Percentiles rank a stretch among this genome's conserved stretches.
Evolutionary conservation across 2,329 filamentous ascomycete species (phyloP).

Genomic region (Colletotrichum ledebouriae): DNA sequence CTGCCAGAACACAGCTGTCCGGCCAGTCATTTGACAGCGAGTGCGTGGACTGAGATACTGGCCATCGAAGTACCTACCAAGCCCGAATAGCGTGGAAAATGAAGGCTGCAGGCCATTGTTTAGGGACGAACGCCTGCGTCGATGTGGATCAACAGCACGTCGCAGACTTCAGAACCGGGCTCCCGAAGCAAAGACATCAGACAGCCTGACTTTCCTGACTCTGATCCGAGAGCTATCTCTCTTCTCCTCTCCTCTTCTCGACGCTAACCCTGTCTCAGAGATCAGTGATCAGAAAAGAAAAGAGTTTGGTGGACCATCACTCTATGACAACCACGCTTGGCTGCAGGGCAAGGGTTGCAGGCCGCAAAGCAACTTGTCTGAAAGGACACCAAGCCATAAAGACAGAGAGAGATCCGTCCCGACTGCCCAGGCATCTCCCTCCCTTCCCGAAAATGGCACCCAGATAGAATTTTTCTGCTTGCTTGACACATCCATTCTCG

Average conservation of each 20-base stretch:
- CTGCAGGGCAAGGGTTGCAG: slow-evolving; percentile 39
- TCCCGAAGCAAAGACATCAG: slow-evolving; percentile 37
- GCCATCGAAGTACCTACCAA: slow-evolving; percentile 12
- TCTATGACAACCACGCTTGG: slow-evolving; percentile 42
- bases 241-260: slow-evolving; percentile 30
- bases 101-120: slow-evolving; percentile 21
- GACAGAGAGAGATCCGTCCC: slow-evolving; percentile 26
- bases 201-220: slow-evolving; percentile 32
- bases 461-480: slow-evolving; percentile 32
- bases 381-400: slow-evolving; percentile 34
- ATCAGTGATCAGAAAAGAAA: slow-evolving; percentile 40
- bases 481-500: slow-evolving; percentile 14
- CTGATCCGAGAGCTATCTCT: slow-evolving; percentile 27
- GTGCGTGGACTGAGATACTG: slow-evolving; percentile 13
- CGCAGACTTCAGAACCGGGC: slow-evolving; percentile 29
- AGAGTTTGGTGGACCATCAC: slow-evolving; percentile 38
- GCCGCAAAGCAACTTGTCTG: slow-evolving; percentile 29
- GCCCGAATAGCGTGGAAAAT: not conserved
- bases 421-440: not conserved
- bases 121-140: slow-evolving; percentile 16
- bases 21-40: slow-evolving; percentile 16
- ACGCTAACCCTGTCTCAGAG: slow-evolving; percentile 43
- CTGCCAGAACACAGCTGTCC: slow-evolving; percentile 2
- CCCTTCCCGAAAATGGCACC: slow-evolving; percentile 17
- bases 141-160: slow-evolving; percentile 31